Percentiles rank a stretch among this genome's conserved stretches.
These are phyloP conservation scores for Acacia concinna DNA, from an alignment of 331 rosid genomes.

Conservation along the genomic window DNA sequence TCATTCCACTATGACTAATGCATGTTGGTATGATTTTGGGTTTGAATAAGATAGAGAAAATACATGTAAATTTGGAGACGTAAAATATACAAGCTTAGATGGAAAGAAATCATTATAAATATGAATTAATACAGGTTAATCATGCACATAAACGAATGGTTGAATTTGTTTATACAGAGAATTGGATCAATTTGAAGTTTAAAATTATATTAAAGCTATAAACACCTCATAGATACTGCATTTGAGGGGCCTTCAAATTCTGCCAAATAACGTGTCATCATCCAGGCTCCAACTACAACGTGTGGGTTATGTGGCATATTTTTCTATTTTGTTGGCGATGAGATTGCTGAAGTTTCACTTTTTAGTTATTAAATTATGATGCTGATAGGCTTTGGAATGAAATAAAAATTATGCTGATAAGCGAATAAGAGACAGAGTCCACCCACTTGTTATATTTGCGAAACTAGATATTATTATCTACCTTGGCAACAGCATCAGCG, in stretches of 20 bases:
- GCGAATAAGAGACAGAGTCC: background rate
- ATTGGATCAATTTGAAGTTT: background rate
- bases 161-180: background rate
- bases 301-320: background rate
- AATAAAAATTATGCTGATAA: constrained; percentile 9
- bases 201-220: background rate
- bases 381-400: background rate
- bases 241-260: background rate
- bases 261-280: background rate
- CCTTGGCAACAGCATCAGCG: background rate
- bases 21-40: background rate
- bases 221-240: background rate
- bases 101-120: background rate
- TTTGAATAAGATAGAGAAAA: background rate
- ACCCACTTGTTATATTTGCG: background rate
- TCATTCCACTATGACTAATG: background rate
- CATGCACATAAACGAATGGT: background rate
- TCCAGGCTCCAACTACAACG: background rate
- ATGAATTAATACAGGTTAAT: background rate
- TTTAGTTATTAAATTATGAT: background rate
- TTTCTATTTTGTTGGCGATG: background rate
- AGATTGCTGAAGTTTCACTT: background rate
- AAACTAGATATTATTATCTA: background rate
- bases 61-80: background rate
- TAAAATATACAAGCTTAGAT: background rate